Percentiles rank a stretch among this genome's conserved stretches.
Evolutionary conservation across 345 rosid genomes (phyloP).

Genomic region (Noccaea caerulescens): DNA sequence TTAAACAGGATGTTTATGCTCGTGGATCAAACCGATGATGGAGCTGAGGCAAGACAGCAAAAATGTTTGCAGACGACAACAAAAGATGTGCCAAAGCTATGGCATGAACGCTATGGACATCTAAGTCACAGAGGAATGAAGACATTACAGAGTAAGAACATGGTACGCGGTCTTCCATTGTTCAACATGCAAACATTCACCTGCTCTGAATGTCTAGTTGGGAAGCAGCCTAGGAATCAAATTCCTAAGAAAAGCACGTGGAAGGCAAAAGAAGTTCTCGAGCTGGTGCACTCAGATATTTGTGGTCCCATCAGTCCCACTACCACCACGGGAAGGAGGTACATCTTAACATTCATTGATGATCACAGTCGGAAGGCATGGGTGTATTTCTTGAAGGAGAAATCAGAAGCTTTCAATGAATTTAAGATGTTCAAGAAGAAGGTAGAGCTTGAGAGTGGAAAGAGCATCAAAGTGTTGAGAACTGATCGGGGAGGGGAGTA

Average conservation of each 20-base stretch:
- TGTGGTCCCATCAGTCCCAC: not conserved
- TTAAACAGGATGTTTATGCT: not conserved
- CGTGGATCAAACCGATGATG: not conserved
- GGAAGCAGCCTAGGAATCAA: not conserved
- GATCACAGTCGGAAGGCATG: not conserved
- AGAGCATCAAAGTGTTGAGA: not conserved
- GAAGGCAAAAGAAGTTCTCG: not conserved
- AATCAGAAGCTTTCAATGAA: not conserved
- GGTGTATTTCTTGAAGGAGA: not conserved
- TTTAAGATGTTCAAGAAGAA: not conserved
- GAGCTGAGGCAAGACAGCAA: not conserved
- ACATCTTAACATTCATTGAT: not conserved
- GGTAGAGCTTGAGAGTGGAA: not conserved
- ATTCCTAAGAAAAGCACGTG: not conserved
- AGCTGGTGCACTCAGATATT: not conserved
- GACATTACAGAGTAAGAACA: not conserved
- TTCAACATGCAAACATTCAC: not conserved
- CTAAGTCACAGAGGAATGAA: not conserved
- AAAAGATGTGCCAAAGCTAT: not conserved
- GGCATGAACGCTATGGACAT: not conserved
- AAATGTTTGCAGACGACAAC: not conserved
- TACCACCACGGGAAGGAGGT: not conserved
- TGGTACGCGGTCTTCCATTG: not conserved
- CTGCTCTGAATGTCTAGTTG: not conserved
- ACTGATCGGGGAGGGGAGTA: not conserved